Evolutionary conservation across 2,329 filamentous ascomycete species (phyloP), one percentile per base, ranked within the genome.

Genomic region (Amauroascus verrucosus): DNA sequence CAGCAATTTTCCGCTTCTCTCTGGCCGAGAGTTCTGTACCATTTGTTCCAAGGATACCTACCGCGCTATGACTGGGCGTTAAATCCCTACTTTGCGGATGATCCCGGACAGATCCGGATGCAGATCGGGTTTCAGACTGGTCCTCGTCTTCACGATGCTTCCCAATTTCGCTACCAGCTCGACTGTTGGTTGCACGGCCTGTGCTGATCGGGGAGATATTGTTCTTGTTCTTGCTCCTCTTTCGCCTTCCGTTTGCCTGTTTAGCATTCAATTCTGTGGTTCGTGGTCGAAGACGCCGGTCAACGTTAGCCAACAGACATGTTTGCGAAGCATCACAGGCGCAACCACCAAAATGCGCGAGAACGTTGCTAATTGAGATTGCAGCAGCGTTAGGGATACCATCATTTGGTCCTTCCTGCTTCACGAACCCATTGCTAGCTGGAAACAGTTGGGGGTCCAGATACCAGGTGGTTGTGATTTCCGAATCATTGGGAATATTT

Each of bases 1-100:
- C 79, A 51, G 79, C 78, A 45, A 84, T 73, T 65, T 84, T 84
- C 55, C 80, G 77, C 61, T 76, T 76, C 59, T 84, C 81, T 4
- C 81, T 75, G 56, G 78, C 80, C 1, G 81, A 83, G 57, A 83
- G 70, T 57, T 80, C 80, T 1, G 72, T 64, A 9, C 72, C 68
- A 48, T 69, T 56, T 3, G 65, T 60, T 26, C 72, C 64, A 40
- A 75, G 59, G 0, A 59, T 54, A 54, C 74, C 75, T 26, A 71
- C 66, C 6, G 72, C 75, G 54, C 74, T 75, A 58, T 75, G 75
- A 9, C 72, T 72, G 47, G 81, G 81, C 5, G 80, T 83, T 45
- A 81, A 75, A 61, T 83, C 81, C 38, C 80, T 78, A 65, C 81
- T 83, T 48, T 69, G 75, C 1, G 76, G 75, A 43, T 77, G 79